Conservation (phyloP, 805 yeast genomes). For the Kluyveromyces nonfermentans region DNA sequence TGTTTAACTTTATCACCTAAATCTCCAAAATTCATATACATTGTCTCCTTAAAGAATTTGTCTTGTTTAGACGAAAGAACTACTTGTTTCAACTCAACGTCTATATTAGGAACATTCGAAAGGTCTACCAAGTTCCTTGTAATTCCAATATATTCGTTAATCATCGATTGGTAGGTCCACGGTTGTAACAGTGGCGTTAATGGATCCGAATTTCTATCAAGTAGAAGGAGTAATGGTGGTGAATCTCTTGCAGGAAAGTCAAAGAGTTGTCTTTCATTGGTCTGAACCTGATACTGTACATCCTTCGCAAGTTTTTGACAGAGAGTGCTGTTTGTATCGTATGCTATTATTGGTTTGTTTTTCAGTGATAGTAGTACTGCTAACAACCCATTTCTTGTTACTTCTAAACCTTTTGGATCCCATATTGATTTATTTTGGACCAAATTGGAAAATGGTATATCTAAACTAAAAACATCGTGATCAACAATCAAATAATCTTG, state of each 20-base stretch:
- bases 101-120: slow-evolving; percentile 42
- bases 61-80: slow-evolving; percentile 64
- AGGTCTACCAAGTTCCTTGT: slow-evolving; percentile 71
- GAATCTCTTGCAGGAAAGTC: slow-evolving; percentile 57
- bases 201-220: slow-evolving; percentile 87
- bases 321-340: slow-evolving; percentile 58
- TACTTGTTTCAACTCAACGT: slow-evolving; percentile 53
- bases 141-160: slow-evolving; percentile 83
- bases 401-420: slow-evolving; percentile 20
- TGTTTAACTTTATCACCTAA: slow-evolving; percentile 79
- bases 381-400: slow-evolving; percentile 15
- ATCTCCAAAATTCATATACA: slow-evolving; percentile 91
- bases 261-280: slow-evolving; percentile 50
- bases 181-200: slow-evolving; percentile 86
- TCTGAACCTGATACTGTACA: slow-evolving; percentile 44
- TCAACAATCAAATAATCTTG: slow-evolving; percentile 75
- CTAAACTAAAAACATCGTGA: slow-evolving; percentile 51
- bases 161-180: slow-evolving; percentile 98
- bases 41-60: slow-evolving; percentile 64
- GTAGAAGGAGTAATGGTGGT: slow-evolving; percentile 61
- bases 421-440: slow-evolving; percentile 23
- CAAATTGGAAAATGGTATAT: slow-evolving; percentile 16
- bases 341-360: slow-evolving; percentile 68
- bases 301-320: slow-evolving; percentile 64
- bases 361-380: slow-evolving; percentile 50